Percentiles rank a stretch among this genome's conserved stretches.
These are phyloP conservation scores for Alectoria sarmentosa DNA, from an alignment of 495 filamentous ascomycete species.

Conservation along the genomic window DNA sequence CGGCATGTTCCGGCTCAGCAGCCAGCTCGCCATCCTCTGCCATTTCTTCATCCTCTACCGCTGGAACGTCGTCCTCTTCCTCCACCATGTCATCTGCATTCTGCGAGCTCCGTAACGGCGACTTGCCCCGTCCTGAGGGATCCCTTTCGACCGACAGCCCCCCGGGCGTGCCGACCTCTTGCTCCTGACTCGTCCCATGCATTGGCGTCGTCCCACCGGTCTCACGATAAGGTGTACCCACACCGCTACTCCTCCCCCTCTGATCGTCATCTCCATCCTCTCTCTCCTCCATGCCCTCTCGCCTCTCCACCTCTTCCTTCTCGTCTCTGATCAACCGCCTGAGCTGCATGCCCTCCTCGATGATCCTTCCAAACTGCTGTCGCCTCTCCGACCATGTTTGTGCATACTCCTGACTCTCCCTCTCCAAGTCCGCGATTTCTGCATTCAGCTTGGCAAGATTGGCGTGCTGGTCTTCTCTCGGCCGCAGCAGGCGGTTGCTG, in stretches of 20 bases:
- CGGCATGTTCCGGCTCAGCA: slow-evolving; percentile 26
- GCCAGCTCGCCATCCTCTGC: slow-evolving; percentile 63
- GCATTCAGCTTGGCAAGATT: slow-evolving; percentile 73
- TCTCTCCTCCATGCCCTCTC: slow-evolving; percentile 69
- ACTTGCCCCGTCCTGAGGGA: slow-evolving; percentile 29
- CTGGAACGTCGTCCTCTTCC: slow-evolving; percentile 25
- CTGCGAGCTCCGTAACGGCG: slow-evolving; percentile 39
- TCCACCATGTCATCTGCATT: slow-evolving; percentile 31
- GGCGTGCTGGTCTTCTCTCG: slow-evolving; percentile 73
- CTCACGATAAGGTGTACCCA: slow-evolving; percentile 62
- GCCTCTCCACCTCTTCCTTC: slow-evolving; percentile 76
- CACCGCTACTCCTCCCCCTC: slow-evolving; percentile 45
- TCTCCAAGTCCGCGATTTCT: slow-evolving; percentile 82
- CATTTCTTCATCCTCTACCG: slow-evolving; percentile 45
- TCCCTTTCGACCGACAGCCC: slow-evolving; percentile 35
- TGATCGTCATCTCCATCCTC: slow-evolving; percentile 66
- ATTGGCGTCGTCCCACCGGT: slow-evolving; percentile 43
- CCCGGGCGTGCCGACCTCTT: slow-evolving; percentile 30
- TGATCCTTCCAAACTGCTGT: slow-evolving; percentile 83
- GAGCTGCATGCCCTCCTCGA: slow-evolving; percentile 83
- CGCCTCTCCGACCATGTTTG: slow-evolving; percentile 78
- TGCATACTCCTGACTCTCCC: slow-evolving; percentile 74
- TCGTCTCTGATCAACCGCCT: slow-evolving; percentile 84
- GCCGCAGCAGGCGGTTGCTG: slow-evolving; percentile 65
- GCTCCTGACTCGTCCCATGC: slow-evolving; percentile 38